These are phyloP conservation scores for Diplodia intermedia DNA, from an alignment of 2,329 filamentous ascomycete genomes.

Conservation along the genomic window DNA sequence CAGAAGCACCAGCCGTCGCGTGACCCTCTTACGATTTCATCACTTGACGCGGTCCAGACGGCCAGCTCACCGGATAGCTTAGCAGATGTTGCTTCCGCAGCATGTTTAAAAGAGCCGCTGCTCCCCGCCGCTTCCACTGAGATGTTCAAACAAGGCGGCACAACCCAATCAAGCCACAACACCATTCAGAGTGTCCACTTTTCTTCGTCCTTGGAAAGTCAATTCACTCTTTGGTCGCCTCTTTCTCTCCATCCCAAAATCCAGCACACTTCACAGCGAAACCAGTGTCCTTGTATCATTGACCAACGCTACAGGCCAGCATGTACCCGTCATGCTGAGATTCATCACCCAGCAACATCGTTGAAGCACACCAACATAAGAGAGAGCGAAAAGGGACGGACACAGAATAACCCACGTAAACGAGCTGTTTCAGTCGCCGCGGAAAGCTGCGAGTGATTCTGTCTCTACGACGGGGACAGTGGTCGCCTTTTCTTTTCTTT, in stretches of 20 bases:
- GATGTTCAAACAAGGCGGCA: not conserved
- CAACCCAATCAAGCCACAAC: too few species aligned
- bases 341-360: not conserved
- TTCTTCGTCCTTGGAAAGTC: too few species aligned
- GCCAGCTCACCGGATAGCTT: not conserved
- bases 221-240: not conserved
- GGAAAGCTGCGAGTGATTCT: too few species aligned
- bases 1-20: not conserved
- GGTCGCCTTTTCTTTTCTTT: too few species aligned
- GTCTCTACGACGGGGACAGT: too few species aligned
- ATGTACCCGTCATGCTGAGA: not conserved
- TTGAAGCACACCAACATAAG: not conserved
- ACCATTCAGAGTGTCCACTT: accelerated
- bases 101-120: not conserved
- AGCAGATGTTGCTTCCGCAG: not conserved
- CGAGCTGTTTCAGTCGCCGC: not conserved
- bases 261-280: too few species aligned
- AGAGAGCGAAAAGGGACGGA: not conserved
- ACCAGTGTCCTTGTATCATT: not conserved
- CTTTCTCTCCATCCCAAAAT: not conserved
- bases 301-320: not conserved
- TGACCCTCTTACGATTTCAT: not conserved
- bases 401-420: not conserved
- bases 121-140: not conserved
- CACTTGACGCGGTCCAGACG: not conserved